phyloP scores from a whole-genome alignment of 352 stramenopile species.

The Phytophthora idaei region DNA sequence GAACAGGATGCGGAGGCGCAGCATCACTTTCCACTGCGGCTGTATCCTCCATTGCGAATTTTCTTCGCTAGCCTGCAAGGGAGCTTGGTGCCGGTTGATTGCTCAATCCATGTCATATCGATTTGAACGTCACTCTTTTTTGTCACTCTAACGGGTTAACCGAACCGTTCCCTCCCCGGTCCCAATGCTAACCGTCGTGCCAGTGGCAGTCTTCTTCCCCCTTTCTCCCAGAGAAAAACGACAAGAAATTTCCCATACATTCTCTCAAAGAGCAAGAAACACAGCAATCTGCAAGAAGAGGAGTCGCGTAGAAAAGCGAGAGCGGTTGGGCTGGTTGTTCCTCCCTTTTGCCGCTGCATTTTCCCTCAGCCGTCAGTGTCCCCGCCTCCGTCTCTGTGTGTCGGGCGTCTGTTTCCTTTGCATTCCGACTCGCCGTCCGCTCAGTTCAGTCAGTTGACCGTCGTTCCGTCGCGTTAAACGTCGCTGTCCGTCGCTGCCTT shows the following conservation, averaged over 20 bases:
- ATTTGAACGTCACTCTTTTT: slow-evolving; percentile 19
- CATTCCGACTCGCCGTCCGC: slow-evolving; percentile 27
- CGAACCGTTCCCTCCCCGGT: slow-evolving; percentile 24
- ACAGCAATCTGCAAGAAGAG: slow-evolving; percentile 6
- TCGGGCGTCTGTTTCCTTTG: slow-evolving; percentile 28
- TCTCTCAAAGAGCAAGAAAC: slow-evolving; percentile 29
- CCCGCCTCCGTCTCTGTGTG: neutral
- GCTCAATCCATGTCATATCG: slow-evolving; percentile 11
- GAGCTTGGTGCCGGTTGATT: neutral
- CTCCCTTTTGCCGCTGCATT: slow-evolving; percentile 2
- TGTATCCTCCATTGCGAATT: neutral
- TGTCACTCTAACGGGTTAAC: slow-evolving; percentile 26
- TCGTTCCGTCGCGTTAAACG: slow-evolving; percentile 17
- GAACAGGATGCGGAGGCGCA: neutral
- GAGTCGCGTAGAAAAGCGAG: slow-evolving; percentile 18
- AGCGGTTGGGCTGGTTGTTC: slow-evolving; percentile 13
- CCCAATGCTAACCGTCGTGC: slow-evolving; percentile 34
- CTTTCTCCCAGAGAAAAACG: slow-evolving; percentile 21
- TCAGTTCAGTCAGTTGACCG: slow-evolving; percentile 10
- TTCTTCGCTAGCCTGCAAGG: neutral
- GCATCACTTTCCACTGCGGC: neutral
- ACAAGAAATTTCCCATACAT: slow-evolving; percentile 27
- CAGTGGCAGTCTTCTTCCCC: slow-evolving; percentile 23
- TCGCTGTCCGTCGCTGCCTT: slow-evolving; percentile 16
- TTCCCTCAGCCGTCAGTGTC: slow-evolving; percentile 5